phyloP scores from a whole-genome alignment of 2,329 filamentous ascomycete genomes.

The Bipolaris zeicola region DNA sequence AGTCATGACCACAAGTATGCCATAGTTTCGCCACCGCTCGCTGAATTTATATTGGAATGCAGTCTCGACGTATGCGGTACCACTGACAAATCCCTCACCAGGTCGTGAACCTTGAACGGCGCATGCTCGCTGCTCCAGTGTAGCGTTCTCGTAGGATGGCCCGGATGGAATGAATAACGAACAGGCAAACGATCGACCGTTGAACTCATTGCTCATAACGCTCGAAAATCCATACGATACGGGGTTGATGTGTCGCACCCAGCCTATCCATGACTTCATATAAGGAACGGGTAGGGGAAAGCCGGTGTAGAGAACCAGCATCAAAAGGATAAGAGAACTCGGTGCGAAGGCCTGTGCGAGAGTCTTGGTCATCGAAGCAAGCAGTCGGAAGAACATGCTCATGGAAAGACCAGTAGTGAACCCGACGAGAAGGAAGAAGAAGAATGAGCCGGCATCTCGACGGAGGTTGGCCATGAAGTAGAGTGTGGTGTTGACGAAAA shows the following conservation, averaged over 20 bases:
- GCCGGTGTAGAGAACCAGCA: slow-evolving; percentile 67
- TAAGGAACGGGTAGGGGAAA: slow-evolving; percentile 69
- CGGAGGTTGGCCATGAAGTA: slow-evolving; percentile 55
- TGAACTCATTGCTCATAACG: slow-evolving; percentile 74
- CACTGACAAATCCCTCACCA: slow-evolving; percentile 42
- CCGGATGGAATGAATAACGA: slow-evolving; percentile 48
- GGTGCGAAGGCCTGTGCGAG: slow-evolving; percentile 61
- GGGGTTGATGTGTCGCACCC: slow-evolving; percentile 72
- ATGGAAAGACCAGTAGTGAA: slow-evolving; percentile 68
- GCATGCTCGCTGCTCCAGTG: slow-evolving; percentile 42
- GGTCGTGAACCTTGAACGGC: slow-evolving; percentile 43
- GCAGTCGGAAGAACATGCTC: slow-evolving; percentile 81
- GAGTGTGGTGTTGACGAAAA: slow-evolving; percentile 49
- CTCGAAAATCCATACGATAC: slow-evolving; percentile 78
- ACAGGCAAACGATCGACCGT: slow-evolving; percentile 32
- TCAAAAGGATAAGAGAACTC: slow-evolving; percentile 61
- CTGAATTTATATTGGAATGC: slow-evolving; percentile 43
- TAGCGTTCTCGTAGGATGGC: slow-evolving; percentile 40
- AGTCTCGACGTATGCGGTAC: slow-evolving; percentile 40
- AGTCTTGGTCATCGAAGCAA: slow-evolving; percentile 73
- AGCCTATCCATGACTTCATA: slow-evolving; percentile 52
- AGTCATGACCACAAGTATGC: slow-evolving; percentile 67
- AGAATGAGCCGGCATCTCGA: slow-evolving; percentile 71
- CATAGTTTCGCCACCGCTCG: slow-evolving; percentile 63
- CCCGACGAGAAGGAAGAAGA: slow-evolving; percentile 73